Conservation (phyloP, 148 eudicot species). For the Spergularia marina region DNA sequence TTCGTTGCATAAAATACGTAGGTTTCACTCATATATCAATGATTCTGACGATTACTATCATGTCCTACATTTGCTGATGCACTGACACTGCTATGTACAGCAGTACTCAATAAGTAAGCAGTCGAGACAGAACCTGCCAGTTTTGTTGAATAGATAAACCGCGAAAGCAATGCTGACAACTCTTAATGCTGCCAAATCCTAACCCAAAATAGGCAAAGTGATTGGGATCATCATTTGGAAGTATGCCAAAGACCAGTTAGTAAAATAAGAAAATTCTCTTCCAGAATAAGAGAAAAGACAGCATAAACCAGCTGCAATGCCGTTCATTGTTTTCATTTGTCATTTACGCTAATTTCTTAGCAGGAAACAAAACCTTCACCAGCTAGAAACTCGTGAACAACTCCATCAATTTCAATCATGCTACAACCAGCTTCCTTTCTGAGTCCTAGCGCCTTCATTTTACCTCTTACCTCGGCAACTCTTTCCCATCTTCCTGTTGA, state of each 20-base stretch:
- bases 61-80: too few species aligned
- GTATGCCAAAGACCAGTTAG: background rate
- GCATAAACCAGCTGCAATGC: background rate
- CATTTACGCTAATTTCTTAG: background rate
- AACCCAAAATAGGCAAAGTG: background rate
- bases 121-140: too few species aligned
- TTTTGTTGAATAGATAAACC: too few species aligned
- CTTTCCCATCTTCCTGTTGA: constrained; percentile 16
- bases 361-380: constrained; percentile 28
- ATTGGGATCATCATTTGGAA: background rate
- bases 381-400: constrained; percentile 39
- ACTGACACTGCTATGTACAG: too few species aligned
- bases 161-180: too few species aligned
- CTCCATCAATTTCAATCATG: constrained; percentile 34
- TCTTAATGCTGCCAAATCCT: background rate
- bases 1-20: too few species aligned
- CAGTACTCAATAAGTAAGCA: too few species aligned
- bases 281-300: background rate
- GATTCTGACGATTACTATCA: too few species aligned
- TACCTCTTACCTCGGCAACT: constrained; percentile 12
- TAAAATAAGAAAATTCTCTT: background rate
- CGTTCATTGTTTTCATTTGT: background rate
- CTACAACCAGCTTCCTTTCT: constrained; percentile 33
- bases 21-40: too few species aligned
- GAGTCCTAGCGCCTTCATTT: constrained; percentile 28